Conservation (phyloP, 2,329 filamentous ascomycete species). For the Cladosporium sp. region DNA sequence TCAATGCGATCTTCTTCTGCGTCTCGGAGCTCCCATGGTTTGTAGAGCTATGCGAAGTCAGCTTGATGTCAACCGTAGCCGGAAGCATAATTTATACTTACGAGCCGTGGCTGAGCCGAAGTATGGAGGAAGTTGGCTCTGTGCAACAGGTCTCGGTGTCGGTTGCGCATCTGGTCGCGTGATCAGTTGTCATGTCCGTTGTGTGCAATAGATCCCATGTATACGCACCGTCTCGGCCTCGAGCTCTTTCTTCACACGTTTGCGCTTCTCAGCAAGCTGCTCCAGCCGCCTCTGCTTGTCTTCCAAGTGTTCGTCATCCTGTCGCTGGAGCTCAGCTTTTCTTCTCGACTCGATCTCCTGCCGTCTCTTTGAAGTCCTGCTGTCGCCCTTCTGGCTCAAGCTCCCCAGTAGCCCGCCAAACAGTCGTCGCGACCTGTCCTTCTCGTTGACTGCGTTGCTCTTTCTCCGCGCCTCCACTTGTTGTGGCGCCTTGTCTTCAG, state of each 20-base stretch:
- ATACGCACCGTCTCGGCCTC: constrained; percentile 72
- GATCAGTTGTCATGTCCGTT: neutral
- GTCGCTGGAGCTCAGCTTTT: constrained; percentile 65
- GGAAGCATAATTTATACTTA: constrained; percentile 51
- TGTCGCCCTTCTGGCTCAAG: constrained; percentile 53
- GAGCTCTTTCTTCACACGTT: constrained; percentile 69
- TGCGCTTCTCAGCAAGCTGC: constrained; percentile 51
- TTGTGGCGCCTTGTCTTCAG: constrained; percentile 8
- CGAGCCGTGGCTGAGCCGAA: constrained; percentile 68
- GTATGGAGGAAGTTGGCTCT: constrained; percentile 75
- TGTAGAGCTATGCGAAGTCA: constrained; percentile 68
- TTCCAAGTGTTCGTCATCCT: constrained; percentile 70
- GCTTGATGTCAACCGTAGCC: neutral
- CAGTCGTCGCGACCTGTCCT: constrained; percentile 77
- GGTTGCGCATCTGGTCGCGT: constrained; percentile 59
- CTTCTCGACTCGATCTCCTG: constrained; percentile 79
- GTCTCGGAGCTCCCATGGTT: constrained; percentile 72
- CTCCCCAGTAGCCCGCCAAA: constrained; percentile 62
- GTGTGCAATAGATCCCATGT: neutral
- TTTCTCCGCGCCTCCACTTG: constrained; percentile 24
- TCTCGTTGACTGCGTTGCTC: constrained; percentile 61
- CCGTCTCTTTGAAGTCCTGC: constrained; percentile 68
- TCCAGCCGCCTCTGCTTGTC: constrained; percentile 65
- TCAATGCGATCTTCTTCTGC: constrained; percentile 71
- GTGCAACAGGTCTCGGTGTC: constrained; percentile 70